phyloP scores from a whole-genome alignment of 2,329 filamentous ascomycete species.

The Akanthomyces muscarius region DNA sequence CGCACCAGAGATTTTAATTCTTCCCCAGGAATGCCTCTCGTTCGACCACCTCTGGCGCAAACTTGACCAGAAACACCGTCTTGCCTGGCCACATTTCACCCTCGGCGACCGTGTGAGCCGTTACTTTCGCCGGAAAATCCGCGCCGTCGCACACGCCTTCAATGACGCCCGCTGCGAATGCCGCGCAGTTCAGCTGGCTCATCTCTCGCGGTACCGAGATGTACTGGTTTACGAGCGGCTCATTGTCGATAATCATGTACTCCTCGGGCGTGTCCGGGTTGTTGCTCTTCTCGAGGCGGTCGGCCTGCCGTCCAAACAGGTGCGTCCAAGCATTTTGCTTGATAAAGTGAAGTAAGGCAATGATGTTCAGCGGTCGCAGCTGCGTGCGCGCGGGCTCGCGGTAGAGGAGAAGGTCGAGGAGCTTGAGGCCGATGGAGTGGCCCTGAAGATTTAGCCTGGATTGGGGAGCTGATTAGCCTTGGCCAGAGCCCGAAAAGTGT shows the following conservation, averaged over 20 bases:
- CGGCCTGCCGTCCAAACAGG: conserved; percentile 85
- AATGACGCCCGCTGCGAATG: conserved; percentile 90
- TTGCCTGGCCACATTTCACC: conserved; percentile 92
- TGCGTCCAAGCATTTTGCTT: conserved; percentile 89
- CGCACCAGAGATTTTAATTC: conserved; percentile 27
- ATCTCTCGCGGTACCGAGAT: conserved; percentile 92
- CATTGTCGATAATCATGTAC: conserved; percentile 99
- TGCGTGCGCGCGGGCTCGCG: conserved; percentile 68
- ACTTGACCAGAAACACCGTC: conserved; percentile 94
- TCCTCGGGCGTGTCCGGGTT: conserved; percentile 81
- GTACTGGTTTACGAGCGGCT: conserved; percentile 91
- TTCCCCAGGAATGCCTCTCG: conserved; percentile 77
- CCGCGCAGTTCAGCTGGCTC: conserved; percentile 93
- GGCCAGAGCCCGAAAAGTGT: neutral
- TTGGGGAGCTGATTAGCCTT: neutral
- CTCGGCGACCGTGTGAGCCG: conserved; percentile 72
- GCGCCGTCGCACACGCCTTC: conserved; percentile 94
- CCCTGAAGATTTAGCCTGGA: conserved; percentile 81
- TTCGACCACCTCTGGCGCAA: conserved; percentile 86
- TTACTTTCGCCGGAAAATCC: conserved; percentile 83
- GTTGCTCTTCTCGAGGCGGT: conserved; percentile 84
- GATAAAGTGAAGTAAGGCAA: conserved; percentile 90
- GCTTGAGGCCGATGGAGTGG: conserved; percentile 87
- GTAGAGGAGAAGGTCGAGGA: conserved; percentile 92
- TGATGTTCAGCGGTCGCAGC: conserved; percentile 78